phyloP scores from a whole-genome alignment of 2,329 filamentous ascomycete species.

The Penicillium sclerotiorum region DNA sequence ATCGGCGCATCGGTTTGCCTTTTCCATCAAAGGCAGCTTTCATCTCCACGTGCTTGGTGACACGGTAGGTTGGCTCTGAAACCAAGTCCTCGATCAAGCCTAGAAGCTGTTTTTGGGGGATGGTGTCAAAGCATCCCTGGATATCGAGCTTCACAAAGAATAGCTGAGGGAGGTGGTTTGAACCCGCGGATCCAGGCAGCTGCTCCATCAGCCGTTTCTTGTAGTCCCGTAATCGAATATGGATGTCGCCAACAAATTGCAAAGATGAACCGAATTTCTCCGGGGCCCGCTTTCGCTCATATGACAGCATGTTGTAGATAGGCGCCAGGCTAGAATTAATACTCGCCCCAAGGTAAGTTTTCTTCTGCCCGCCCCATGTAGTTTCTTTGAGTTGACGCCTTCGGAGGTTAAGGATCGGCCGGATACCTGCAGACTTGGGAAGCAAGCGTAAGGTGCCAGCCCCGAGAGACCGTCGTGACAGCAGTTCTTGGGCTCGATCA shows the following conservation, averaged over 20 bases:
- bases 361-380: constrained; percentile 54
- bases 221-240: constrained; percentile 71
- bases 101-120: constrained; percentile 77
- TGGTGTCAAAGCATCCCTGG: constrained; percentile 89
- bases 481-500: constrained; percentile 57
- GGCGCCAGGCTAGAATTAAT: constrained; percentile 74
- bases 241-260: constrained; percentile 80
- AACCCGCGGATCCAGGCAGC: not conserved
- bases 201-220: constrained; percentile 43
- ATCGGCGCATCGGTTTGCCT: constrained; percentile 46
- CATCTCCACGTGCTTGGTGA: constrained; percentile 75
- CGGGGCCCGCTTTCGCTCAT: constrained; percentile 68
- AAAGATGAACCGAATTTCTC: constrained; percentile 73
- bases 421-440: constrained; percentile 74
- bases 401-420: constrained; percentile 85
- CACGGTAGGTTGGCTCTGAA: constrained; percentile 66
- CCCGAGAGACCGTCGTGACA: constrained; percentile 68
- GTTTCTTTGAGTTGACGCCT: constrained; percentile 59
- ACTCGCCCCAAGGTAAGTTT: constrained; percentile 57
- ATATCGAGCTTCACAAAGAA: constrained; percentile 96
- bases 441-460: constrained; percentile 79
- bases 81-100: constrained; percentile 62
- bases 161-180: constrained; percentile 43
- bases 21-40: constrained; percentile 38
- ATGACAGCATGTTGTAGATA: constrained; percentile 73